Evolutionary conservation across 2,329 filamentous ascomycete species (phyloP), one percentile per base, ranked within the genome.

Genomic region (Pseudogymnoascus sp.): DNA sequence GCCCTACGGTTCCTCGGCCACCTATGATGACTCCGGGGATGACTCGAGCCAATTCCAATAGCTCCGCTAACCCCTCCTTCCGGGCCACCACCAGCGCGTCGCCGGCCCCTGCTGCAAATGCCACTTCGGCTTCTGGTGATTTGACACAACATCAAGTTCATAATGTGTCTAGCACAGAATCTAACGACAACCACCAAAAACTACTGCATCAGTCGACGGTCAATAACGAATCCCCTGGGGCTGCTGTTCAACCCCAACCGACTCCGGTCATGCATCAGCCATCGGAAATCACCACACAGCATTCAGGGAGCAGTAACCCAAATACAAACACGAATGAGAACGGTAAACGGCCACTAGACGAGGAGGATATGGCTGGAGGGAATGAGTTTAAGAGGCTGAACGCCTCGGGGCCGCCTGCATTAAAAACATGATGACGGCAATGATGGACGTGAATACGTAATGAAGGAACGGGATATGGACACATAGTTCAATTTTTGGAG

Each of bases 21-120:
- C 70, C 71, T 61, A 72, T 74, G 68, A 71, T 65, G 63, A 64
- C 68, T 59, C 65, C 66, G 35, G 65, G 66, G 19, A 66, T 69
- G 38, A 67, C 61, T 59, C 62, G 69, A 33, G 68, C 65, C 31
- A 69, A 67, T 63, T 70, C 71, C 19, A 67, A 40, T 26, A 68
- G 67, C 40, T 63, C 66, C 33, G 67, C 64, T 56, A 66, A 65
- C 66, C 61, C 47, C 62, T 31, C 65, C 14, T 40, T 33, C 26
- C 53, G 33, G 10, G 31, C 50, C 14, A 40, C 63, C 53, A 62
- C 64, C 40, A 65, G 62, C 56, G 66, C 61, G 40, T 62, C 66
- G 10, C 59, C 59, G 33, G 69, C 66, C 47, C 66, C 70, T 38
- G 66, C 70, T 63, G 29, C 61, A 61, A 62, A 42, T 64, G 64